A percentile compares a stretch with the other conserved stretches of the same genome.
Evolutionary conservation across 768 basidiomycete species (phyloP).

Genomic region (Termitomyces sp.): DNA sequence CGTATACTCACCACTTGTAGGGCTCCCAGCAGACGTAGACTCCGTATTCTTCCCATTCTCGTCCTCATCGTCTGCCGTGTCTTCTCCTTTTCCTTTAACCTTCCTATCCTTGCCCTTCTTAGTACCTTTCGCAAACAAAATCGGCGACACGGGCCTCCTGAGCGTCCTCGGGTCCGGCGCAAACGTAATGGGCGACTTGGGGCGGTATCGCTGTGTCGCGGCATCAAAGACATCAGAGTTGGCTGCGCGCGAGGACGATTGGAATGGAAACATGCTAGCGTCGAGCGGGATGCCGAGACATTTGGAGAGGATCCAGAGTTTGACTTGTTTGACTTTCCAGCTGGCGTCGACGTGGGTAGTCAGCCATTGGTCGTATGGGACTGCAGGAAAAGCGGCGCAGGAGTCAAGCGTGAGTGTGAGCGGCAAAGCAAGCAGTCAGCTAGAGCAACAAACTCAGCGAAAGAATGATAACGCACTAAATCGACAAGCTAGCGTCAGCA

Average conservation of each 20-base stretch:
- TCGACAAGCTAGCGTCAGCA: constrained; percentile 47
- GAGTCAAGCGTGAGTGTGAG: no score
- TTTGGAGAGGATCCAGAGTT: constrained; percentile 56
- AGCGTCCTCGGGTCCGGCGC: constrained; percentile 36
- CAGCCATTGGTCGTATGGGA: constrained; percentile 74
- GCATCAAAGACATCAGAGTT: background rate
- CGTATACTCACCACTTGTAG: constrained; percentile 17
- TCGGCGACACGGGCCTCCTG: constrained; percentile 33
- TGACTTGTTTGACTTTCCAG: constrained; percentile 59
- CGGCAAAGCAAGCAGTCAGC: background rate
- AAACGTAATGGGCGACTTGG: constrained; percentile 68
- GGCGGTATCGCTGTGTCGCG: constrained; percentile 22
- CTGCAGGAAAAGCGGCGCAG: constrained; percentile 22
- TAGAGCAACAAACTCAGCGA: background rate
- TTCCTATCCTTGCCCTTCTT: background rate
- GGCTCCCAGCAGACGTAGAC: background rate
- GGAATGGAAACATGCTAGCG: constrained; percentile 13
- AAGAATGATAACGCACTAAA: constrained; percentile 36
- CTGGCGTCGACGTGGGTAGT: constrained; percentile 58
- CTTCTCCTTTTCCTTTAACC: background rate
- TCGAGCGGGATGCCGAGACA: constrained; percentile 36
- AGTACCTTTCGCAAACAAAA: constrained; percentile 29
- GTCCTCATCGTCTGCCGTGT: background rate
- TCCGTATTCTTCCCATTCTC: background rate
- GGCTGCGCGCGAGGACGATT: background rate